A percentile compares a stretch with the other conserved stretches of the same genome.
phyloP scores from a whole-genome alignment of 805 yeast genomes.

The Saccharomycopsis fermentans region DNA sequence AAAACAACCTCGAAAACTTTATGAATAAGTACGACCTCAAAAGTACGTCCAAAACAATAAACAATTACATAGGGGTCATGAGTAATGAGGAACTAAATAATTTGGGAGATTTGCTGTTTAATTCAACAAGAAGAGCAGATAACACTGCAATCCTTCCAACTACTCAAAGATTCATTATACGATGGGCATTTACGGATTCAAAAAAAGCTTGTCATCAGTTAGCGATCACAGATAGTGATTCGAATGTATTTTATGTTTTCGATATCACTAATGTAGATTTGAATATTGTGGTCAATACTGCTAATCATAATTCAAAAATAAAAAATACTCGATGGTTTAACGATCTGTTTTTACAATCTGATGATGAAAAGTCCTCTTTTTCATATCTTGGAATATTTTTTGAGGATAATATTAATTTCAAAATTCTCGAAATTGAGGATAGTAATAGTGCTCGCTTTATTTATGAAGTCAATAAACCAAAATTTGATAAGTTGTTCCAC shows the following conservation, averaged over 20 bases:
- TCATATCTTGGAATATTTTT: constrained; percentile 3
- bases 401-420: neutral
- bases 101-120: neutral
- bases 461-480: constrained; percentile 5
- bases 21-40: constrained; percentile 2
- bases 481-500: neutral
- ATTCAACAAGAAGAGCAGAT: neutral
- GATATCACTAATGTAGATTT: neutral
- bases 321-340: constrained; percentile 1
- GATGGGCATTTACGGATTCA: neutral
- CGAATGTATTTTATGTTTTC: neutral
- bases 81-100: neutral
- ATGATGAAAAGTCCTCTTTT: neutral
- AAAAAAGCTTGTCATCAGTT: neutral
- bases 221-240: neutral
- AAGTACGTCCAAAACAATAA: constrained; percentile 2
- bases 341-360: neutral
- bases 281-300: neutral
- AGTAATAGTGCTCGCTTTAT: neutral
- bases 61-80: neutral
- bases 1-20: constrained; percentile 1
- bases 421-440: neutral
- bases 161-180: neutral
- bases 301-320: neutral
- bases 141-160: neutral